Evolutionary conservation across 148 eudicot species (phyloP).

Genomic region (Vaccinium myrtillus): DNA sequence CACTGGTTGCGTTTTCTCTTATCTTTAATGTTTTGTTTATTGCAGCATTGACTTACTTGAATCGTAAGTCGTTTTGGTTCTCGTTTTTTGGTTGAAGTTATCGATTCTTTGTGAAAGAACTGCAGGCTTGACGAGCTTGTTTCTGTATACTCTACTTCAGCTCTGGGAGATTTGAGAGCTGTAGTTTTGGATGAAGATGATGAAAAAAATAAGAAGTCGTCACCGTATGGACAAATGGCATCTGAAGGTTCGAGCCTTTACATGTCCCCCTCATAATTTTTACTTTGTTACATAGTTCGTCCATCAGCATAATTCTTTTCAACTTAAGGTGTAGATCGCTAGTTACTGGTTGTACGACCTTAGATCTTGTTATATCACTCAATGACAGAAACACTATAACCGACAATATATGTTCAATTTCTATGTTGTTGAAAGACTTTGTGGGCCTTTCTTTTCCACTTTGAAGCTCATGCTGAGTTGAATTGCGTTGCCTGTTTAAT

Average conservation of each 20-base stretch:
- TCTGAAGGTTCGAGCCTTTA: constrained; percentile 21
- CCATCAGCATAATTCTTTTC: neutral
- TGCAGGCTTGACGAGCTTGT: neutral
- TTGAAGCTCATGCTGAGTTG: neutral
- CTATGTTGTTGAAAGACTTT: neutral
- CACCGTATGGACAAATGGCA: constrained; percentile 14
- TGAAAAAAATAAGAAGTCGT: constrained; percentile 17
- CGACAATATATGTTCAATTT: neutral
- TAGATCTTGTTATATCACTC: neutral
- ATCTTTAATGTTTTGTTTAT: constrained; percentile 63
- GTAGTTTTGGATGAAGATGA: constrained; percentile 33
- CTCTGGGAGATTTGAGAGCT: constrained; percentile 51
- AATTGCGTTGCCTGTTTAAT: neutral
- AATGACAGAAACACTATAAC: neutral
- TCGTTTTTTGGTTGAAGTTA: neutral
- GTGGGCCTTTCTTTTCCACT: constrained; percentile 4
- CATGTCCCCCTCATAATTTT: neutral
- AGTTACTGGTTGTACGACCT: neutral
- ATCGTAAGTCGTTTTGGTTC: constrained; percentile 42
- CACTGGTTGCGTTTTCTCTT: constrained; percentile 57
- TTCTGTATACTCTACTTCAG: constrained; percentile 33
- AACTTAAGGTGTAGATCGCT: neutral
- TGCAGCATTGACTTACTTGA: constrained; percentile 48
- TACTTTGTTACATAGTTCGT: neutral
- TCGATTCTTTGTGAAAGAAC: neutral